Percentiles rank a stretch among this genome's conserved stretches.
Conservation (phyloP, 768 basidiomycete genomes). For the Crucibulum laeve region DNA sequence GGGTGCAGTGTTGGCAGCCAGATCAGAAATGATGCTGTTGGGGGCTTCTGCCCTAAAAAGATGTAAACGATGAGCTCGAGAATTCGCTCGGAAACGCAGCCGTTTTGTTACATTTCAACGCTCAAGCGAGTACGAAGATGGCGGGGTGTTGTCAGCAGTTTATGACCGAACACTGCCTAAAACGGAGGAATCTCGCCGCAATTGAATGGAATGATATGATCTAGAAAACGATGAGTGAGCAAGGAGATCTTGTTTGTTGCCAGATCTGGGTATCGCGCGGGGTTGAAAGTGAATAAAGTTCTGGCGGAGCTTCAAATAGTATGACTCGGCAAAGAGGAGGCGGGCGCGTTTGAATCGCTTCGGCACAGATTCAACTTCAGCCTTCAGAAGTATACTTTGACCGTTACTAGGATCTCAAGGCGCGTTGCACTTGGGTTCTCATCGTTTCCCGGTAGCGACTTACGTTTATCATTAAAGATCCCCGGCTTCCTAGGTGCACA, state of each 20-base stretch:
- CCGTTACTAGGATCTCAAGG: neutral
- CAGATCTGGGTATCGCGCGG: conserved; percentile 12
- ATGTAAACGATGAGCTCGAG: neutral
- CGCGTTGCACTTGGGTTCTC: conserved; percentile 2
- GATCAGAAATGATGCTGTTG: no score
- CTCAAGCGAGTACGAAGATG: neutral
- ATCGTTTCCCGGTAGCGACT: conserved; percentile 5
- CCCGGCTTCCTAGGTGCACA: neutral
- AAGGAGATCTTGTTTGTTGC: neutral
- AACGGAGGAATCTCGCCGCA: no score
- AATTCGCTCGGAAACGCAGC: no score
- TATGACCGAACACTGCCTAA: no score
- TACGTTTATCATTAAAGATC: neutral
- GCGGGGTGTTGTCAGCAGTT: neutral
- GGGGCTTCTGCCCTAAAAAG: no score
- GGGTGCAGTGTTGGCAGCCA: conserved; percentile 1
- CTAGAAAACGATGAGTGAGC: conserved; percentile 1
- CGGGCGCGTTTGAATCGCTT: neutral
- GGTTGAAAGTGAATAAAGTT: conserved; percentile 14
- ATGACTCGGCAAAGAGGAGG: conserved; percentile 22
- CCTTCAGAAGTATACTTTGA: neutral
- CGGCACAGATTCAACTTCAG: neutral
- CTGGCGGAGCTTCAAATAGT: conserved; percentile 27
- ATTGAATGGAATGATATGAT: neutral
- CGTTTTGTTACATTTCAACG: no score